These are phyloP conservation scores for Lodderomyces oxycetoniae DNA, from an alignment of 1,139 yeast species.

Conservation along the genomic window DNA sequence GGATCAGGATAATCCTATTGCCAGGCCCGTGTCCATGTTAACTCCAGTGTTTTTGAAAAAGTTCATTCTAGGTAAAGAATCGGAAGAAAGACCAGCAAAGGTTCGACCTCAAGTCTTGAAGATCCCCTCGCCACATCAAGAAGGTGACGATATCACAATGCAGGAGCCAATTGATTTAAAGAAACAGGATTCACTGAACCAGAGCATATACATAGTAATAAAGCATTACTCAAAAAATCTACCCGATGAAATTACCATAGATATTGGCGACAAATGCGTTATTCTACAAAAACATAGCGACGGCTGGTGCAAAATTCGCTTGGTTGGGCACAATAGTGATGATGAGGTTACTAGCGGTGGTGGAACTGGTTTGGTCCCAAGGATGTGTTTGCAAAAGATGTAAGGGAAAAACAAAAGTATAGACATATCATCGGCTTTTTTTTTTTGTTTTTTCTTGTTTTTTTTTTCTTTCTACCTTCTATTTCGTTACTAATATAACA, in stretches of 20 bases:
- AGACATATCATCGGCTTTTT: background rate
- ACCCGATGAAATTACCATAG: slow-evolving; percentile 32
- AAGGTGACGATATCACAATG: background rate
- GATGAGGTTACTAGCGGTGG: slow-evolving; percentile 4
- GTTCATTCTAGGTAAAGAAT: too few species aligned
- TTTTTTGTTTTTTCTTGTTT: slow-evolving; percentile 2
- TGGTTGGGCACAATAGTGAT: slow-evolving; percentile 12
- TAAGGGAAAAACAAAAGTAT: slow-evolving; percentile 1
- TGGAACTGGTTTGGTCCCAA: slow-evolving; percentile 33
- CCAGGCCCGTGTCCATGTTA: slow-evolving; percentile 13
- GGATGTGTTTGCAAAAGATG: slow-evolving; percentile 24
- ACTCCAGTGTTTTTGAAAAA: slow-evolving; percentile 35
- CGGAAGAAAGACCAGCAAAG: slow-evolving; percentile 2
- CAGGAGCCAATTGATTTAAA: too few species aligned
- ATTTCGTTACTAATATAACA: background rate
- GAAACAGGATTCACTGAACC: slow-evolving; percentile 1
- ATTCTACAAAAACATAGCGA: slow-evolving; percentile 29
- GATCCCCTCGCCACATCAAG: too few species aligned
- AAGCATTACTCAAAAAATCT: slow-evolving; percentile 26
- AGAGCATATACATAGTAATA: slow-evolving; percentile 19
- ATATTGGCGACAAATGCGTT: slow-evolving; percentile 29
- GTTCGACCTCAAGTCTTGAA: slow-evolving; percentile 9
- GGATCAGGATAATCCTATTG: too few species aligned
- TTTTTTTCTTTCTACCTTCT: background rate
- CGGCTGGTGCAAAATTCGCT: slow-evolving; percentile 37